These are phyloP conservation scores for Stereum hirsutum DNA, from an alignment of 1,284 basidiomycete genomes.

Conservation along the genomic window DNA sequence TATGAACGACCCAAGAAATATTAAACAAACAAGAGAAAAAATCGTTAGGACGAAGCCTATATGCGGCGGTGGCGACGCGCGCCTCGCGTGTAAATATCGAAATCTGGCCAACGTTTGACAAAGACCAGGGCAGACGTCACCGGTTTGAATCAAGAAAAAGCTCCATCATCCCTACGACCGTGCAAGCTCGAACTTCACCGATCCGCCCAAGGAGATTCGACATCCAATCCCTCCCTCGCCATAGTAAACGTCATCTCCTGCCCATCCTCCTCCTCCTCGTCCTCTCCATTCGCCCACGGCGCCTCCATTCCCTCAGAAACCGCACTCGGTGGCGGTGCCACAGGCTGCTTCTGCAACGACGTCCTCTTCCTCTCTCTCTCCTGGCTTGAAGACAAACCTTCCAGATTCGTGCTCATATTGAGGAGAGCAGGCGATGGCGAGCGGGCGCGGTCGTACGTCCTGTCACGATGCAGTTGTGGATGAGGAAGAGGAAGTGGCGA, in stretches of 20 bases:
- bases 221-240: neutral
- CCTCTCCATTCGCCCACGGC: neutral
- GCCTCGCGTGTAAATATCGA: no score
- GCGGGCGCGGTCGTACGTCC: no score
- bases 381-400: neutral
- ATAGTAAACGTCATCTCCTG: neutral
- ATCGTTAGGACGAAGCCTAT: no score
- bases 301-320: neutral
- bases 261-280: neutral
- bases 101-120: no score
- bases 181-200: no score
- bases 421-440: neutral
- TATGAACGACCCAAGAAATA: no score
- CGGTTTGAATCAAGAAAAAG: no score
- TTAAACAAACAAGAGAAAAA: no score
- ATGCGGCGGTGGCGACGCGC: no score
- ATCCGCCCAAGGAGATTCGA: constrained; percentile 1
- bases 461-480: neutral
- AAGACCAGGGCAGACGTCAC: no score
- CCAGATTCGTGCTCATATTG: neutral
- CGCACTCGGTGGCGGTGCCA: neutral
- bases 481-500: neutral
- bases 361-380: neutral
- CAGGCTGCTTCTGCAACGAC: neutral
- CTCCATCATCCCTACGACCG: no score